Conservation (phyloP, 2,329 filamentous ascomycete species). For the Arthrobotrys pseudoclavata region DNA sequence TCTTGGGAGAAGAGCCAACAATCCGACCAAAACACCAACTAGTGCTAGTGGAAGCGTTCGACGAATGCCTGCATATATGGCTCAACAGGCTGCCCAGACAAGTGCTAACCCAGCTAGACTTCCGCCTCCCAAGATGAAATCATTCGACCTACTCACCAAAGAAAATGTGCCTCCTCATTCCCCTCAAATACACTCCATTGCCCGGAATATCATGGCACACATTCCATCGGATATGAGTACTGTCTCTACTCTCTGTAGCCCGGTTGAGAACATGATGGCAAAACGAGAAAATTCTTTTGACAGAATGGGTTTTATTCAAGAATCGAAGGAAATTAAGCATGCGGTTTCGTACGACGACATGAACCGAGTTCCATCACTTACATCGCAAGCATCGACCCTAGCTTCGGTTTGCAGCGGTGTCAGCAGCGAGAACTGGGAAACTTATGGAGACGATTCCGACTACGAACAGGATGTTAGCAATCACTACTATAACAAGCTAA, state of each 20-base stretch:
- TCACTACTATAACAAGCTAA: slow-evolving; percentile 57
- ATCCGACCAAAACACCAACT: slow-evolving; percentile 53
- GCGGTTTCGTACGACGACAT: slow-evolving; percentile 49
- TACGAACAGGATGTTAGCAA: slow-evolving; percentile 59
- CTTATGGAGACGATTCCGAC: slow-evolving; percentile 62
- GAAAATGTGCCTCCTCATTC: slow-evolving; percentile 47
- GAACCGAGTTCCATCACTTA: slow-evolving; percentile 54
- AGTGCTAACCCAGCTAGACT: slow-evolving; percentile 30
- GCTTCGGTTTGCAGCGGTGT: slow-evolving; percentile 59
- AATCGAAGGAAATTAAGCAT: slow-evolving; percentile 15
- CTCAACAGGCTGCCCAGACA: slow-evolving; percentile 47
- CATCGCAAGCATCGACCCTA: slow-evolving; percentile 55
- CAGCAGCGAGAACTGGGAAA: slow-evolving; percentile 64
- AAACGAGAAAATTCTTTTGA: slow-evolving; percentile 30
- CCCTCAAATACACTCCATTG: slow-evolving; percentile 33
- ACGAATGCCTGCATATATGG: slow-evolving; percentile 58
- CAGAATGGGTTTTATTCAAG: slow-evolving; percentile 27
- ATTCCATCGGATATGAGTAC: slow-evolving; percentile 44
- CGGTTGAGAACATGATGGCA: slow-evolving; percentile 44
- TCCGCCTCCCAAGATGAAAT: slow-evolving; percentile 53
- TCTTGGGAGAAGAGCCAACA: slow-evolving; percentile 35
- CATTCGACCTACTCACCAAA: slow-evolving; percentile 34
- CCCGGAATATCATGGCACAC: slow-evolving; percentile 49
- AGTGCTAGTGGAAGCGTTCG: slow-evolving; percentile 53
- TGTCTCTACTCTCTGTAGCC: slow-evolving; percentile 39